Evolutionary conservation across 768 basidiomycete species (phyloP), one percentile per base, ranked within the genome.

Genomic region (Nidularia pulvinata): DNA sequence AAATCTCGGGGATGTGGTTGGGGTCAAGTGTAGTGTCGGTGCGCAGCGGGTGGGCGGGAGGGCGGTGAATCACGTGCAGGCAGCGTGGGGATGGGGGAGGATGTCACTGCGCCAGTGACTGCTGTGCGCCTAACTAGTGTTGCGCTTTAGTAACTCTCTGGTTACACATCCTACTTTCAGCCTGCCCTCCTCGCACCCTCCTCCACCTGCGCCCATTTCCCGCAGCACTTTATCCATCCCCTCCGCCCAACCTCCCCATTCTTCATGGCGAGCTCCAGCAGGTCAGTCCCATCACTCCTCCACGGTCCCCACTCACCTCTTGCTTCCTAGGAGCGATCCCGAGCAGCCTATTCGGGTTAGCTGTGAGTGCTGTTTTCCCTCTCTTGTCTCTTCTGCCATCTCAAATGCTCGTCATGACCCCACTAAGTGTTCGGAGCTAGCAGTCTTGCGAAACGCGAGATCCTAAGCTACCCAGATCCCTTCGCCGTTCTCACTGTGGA

Each of bases 401-500:
- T 52, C 30, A 42, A 35, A 46, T 48, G 49, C 6, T 55, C 33
- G 49, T 51, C 19, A 49, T 53, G 42, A 34, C 14, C 30, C 33
- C 19, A 45, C 50, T 4, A 30, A 93, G 91, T 93, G 53, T 85
- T 88, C 61, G 88, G 86, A 30, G 94, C 91, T 39, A 84, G 78
- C 58, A 82, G 83, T 36, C 80, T 93, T 30, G 79, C 76, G 57
- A 93, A 92, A 66, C 83, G 91, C 32, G 90, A 92, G 61, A 72
- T 93, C 6, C 83, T 93, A 64, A 78, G 88, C 59, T 77, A 93
- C 7, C 93, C 93, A 2, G 92, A 94, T 69, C 93, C 93, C 3
- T 93, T 93, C 64, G 93, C 90, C 6, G 89, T 94, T 10, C 78
- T 96, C 47, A 91, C 89, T 5, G 88, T 94, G 55, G 93, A 94